Base-by-base conservation (phyloP, 1,139 yeast genomes). In the Hyphopichia pseudoburtonii region DNA sequence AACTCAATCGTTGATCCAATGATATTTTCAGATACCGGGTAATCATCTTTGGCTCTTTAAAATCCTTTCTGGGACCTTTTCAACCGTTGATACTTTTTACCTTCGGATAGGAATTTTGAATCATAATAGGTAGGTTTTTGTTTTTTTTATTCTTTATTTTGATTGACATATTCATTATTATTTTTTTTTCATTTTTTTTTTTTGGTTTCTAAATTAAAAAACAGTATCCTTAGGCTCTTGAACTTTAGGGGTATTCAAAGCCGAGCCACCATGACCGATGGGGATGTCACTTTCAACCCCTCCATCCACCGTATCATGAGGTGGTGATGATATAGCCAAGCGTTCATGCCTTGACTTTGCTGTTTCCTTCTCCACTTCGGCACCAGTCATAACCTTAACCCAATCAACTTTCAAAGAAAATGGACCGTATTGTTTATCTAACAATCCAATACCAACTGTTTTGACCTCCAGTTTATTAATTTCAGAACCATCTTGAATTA, bases 351-450 rank as follows among this genome's bases (percentile, higher is more conserved):
- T 49, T n/a, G 66, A 56, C 35, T 49, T 51, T 33, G 57, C 57
- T 10, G 75, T 53, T 38, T 60, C 66, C 42, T 66, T 60, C 38
- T 66, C 64, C 40, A 68, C 70, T 46, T 76, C 76, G 5, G 68
- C 69, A 12, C 83, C 84, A 9, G 81, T 77, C 67, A 80, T 73
- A 24, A 81, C 88, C 55, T 82, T 83, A 43, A 86, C 72, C 78
- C 86, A 82, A 50, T 85, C 94, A 38, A 87, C 62, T 43, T 83
- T 76, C 43, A 87, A 66, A 34, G 77, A 71, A 56, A 71, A 87
- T 2, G 92, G 89, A 0, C 96, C 96, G 48, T 80, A 83, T 54
- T 81, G 85, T 42, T 83, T 78, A 57, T 87, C 96, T 41, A 86
- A 73, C 36, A 87, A 74, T 9, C 95, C 94, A 36, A 87, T 65